Percentiles rank a stretch among this genome's conserved stretches.
Evolutionary conservation across 371 early-diverging fungal species (phyloP).

Genomic region (Mucor racemosus): DNA sequence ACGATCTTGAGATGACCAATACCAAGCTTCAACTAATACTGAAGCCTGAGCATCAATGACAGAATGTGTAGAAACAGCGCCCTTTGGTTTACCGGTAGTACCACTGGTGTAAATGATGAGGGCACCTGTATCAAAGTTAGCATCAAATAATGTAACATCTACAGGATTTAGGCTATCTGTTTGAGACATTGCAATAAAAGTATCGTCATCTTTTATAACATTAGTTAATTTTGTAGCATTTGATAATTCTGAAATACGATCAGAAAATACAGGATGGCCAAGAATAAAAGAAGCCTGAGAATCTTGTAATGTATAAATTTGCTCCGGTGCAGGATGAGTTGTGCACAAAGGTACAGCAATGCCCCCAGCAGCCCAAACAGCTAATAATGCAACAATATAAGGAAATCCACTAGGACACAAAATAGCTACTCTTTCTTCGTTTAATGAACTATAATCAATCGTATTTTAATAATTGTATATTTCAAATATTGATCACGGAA

Average conservation of each 20-base stretch:
- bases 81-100: constrained; percentile 82
- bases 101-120: constrained; percentile 86
- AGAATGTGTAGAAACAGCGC: constrained; percentile 74
- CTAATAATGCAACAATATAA: constrained; percentile 77
- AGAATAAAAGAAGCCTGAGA: constrained; percentile 55
- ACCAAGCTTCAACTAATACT: constrained; percentile 77
- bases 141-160: constrained; percentile 15
- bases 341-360: constrained; percentile 79
- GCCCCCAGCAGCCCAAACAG: constrained; percentile 79
- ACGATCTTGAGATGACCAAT: constrained; percentile 66
- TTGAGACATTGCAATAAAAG: not conserved
- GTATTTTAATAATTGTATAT: not conserved
- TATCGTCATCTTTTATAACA: constrained; percentile 3
- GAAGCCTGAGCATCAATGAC: constrained; percentile 70
- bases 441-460: constrained; percentile 37
- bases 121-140: constrained; percentile 54
- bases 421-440: constrained; percentile 71
- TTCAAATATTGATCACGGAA: not conserved
- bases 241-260: constrained; percentile 30
- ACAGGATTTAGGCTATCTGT: constrained; percentile 4
- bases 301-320: constrained; percentile 66
- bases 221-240: constrained; percentile 17
- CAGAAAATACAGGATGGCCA: constrained; percentile 45
- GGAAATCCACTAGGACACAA: constrained; percentile 74
- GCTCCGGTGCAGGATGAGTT: constrained; percentile 69